A percentile compares a stretch with the other conserved stretches of the same genome.
Conservation (phyloP, 2,329 filamentous ascomycete species). For the Phialophora verrucosa region DNA sequence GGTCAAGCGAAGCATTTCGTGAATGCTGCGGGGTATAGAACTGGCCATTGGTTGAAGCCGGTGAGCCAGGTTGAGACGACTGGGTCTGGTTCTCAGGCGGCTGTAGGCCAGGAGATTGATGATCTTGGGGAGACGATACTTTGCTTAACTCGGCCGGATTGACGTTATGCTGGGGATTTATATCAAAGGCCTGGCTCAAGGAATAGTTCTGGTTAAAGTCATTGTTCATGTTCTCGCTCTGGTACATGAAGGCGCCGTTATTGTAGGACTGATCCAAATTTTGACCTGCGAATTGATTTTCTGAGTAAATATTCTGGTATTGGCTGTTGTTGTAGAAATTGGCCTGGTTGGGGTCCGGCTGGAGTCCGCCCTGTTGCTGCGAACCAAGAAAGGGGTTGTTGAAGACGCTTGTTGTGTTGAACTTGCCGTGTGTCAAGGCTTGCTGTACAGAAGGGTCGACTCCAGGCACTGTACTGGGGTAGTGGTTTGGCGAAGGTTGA, state of each 20-base stretch:
- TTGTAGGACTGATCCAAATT: constrained; percentile 40
- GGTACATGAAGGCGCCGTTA: constrained; percentile 40
- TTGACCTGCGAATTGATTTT: constrained; percentile 46
- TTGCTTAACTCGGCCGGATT: constrained; percentile 56
- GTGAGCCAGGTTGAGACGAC: constrained; percentile 58
- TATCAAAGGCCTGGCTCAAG: constrained; percentile 43
- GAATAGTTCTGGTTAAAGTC: constrained; percentile 41
- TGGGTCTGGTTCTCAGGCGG: constrained; percentile 59
- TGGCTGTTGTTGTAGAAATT: constrained; percentile 40
- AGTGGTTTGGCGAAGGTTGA: constrained; percentile 49
- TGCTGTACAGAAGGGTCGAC: constrained; percentile 48
- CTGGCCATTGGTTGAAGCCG: constrained; percentile 57
- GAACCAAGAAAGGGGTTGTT: constrained; percentile 47
- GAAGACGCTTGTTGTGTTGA: constrained; percentile 39
- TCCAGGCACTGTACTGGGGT: constrained; percentile 46
- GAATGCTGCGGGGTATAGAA: constrained; percentile 64
- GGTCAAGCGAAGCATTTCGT: constrained; percentile 66
- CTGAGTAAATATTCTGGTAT: constrained; percentile 33
- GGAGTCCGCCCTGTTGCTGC: constrained; percentile 38
- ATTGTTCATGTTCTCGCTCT: constrained; percentile 47
- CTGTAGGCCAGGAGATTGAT: constrained; percentile 63
- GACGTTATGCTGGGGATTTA: constrained; percentile 45
- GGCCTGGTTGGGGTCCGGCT: constrained; percentile 24
- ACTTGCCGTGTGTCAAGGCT: constrained; percentile 45
- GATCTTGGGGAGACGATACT: constrained; percentile 56